These are phyloP conservation scores for Spathaspora jeffriesii DNA, from an alignment of 1,139 yeast genomes.

Conservation along the genomic window DNA sequence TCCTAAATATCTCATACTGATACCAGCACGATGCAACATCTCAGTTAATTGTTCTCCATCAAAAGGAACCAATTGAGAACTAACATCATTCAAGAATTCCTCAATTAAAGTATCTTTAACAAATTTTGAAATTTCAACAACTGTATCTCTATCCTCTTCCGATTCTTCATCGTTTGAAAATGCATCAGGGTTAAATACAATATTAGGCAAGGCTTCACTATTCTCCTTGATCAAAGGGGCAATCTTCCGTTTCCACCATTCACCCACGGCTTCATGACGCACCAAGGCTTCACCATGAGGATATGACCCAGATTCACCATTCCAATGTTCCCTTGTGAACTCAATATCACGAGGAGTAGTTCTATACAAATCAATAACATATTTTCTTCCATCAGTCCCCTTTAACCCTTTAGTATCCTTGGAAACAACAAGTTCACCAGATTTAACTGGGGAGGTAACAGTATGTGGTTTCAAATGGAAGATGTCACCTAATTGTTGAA, in stretches of 20 bases:
- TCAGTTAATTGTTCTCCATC: conserved; percentile 78
- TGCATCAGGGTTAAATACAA: conserved; percentile 79
- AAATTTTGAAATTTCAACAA: conserved; percentile 67
- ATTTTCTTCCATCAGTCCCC: conserved; percentile 86
- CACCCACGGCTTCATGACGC: conserved; percentile 87
- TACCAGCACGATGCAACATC: conserved; percentile 76
- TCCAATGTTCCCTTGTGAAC: conserved; percentile 61
- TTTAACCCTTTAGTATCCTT: conserved; percentile 81
- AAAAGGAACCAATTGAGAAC: conserved; percentile 63
- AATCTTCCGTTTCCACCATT: conserved; percentile 81
- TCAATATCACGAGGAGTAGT: conserved; percentile 82
- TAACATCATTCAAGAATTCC: conserved; percentile 58
- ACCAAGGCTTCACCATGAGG: conserved; percentile 81
- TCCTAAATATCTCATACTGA: conserved; percentile 89
- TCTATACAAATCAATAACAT: conserved; percentile 81
- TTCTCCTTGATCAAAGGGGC: conserved; percentile 49
- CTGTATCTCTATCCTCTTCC: conserved; percentile 56
- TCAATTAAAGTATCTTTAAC: conserved; percentile 63
- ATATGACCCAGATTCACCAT: conserved; percentile 50
- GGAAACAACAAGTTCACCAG: conserved; percentile 62
- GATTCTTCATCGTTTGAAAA: conserved; percentile 49
- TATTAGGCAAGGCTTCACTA: conserved; percentile 58
- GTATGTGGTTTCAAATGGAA: conserved; percentile 78
- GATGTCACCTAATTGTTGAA: conserved; percentile 65
- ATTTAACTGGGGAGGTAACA: conserved; percentile 35